Percentiles rank a stretch among this genome's conserved stretches.
Evolutionary conservation across 116 monocot species (phyloP).

Genomic region (Posidonia oceanica): DNA sequence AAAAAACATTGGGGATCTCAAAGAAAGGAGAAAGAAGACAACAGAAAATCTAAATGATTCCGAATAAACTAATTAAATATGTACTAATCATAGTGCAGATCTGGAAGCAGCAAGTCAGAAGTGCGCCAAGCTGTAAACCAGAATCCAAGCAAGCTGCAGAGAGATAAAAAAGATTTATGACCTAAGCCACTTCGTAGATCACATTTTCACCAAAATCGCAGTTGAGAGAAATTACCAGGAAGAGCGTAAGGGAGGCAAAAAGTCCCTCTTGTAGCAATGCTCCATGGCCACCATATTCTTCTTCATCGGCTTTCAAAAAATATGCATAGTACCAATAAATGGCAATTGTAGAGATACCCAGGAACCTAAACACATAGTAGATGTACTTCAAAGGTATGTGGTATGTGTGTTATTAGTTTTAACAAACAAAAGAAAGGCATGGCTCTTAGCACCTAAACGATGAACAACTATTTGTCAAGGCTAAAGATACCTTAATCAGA

Average conservation of each 20-base stretch:
- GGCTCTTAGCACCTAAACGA: neutral
- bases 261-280: slow-evolving; percentile 89
- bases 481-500: too few species aligned
- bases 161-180: neutral
- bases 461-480: neutral
- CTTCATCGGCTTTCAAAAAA: slow-evolving; percentile 77
- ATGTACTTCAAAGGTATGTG: neutral
- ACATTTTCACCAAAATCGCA: neutral
- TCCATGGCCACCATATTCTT: slow-evolving; percentile 86
- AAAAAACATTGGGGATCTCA: too few species aligned
- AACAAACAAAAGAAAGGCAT: neutral
- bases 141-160: slow-evolving; percentile 75
- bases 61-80: too few species aligned
- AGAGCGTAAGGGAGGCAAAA: slow-evolving; percentile 86
- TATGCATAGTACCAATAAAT: slow-evolving; percentile 75
- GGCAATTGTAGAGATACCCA: slow-evolving; percentile 56
- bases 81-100: neutral
- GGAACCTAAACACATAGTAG: slow-evolving; percentile 38
- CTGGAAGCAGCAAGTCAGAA: slow-evolving; percentile 27
- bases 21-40: too few species aligned
- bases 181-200: neutral
- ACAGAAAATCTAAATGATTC: too few species aligned
- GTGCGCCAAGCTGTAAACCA: slow-evolving; percentile 75
- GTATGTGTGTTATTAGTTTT: neutral
- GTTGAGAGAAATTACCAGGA: slow-evolving; percentile 47